A percentile compares a stretch with the other conserved stretches of the same genome.
Evolutionary conservation across 73 alveolate species (phyloP).

Genomic region (Paramecium primaurelia): DNA sequence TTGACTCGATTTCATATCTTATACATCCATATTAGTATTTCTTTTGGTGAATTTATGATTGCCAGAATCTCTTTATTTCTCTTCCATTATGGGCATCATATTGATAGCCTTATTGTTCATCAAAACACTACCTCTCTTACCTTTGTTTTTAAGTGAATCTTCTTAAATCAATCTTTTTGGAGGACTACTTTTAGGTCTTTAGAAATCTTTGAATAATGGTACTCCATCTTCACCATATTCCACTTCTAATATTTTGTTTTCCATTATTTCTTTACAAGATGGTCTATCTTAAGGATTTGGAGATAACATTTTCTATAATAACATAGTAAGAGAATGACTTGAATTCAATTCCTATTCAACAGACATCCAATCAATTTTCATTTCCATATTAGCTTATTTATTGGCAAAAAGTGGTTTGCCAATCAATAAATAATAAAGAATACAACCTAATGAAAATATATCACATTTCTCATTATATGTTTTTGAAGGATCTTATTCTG

Average conservation of each 20-base stretch:
- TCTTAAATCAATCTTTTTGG: neutral
- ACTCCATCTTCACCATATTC: slow-evolving; percentile 51
- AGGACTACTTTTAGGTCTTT: slow-evolving; percentile 54
- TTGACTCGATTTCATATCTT: neutral
- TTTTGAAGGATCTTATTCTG: slow-evolving; percentile 35
- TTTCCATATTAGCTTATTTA: neutral
- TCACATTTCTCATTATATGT: slow-evolving; percentile 52
- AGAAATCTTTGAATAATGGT: slow-evolving; percentile 15
- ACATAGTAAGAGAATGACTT: slow-evolving; percentile 26
- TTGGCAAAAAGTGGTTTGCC: slow-evolving; percentile 30
- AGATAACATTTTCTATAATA: slow-evolving; percentile 18
- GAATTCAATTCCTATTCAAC: slow-evolving; percentile 38
- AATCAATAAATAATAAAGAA: slow-evolving; percentile 43
- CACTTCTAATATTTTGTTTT: neutral
- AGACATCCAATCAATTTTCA: slow-evolving; percentile 4
- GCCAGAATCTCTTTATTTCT: slow-evolving; percentile 12
- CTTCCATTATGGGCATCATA: slow-evolving; percentile 44
- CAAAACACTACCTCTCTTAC: slow-evolving; percentile 9
- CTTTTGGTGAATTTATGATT: neutral
- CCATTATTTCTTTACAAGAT: slow-evolving; percentile 17
- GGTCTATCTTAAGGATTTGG: slow-evolving; percentile 29
- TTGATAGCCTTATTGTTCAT: slow-evolving; percentile 30
- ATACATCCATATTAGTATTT: slow-evolving; percentile 9
- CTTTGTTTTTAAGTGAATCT: neutral
- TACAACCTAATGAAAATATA: slow-evolving; percentile 64